Evolutionary conservation across 352 stramenopile species (phyloP).

Genomic region (Globisporangium splendens): DNA sequence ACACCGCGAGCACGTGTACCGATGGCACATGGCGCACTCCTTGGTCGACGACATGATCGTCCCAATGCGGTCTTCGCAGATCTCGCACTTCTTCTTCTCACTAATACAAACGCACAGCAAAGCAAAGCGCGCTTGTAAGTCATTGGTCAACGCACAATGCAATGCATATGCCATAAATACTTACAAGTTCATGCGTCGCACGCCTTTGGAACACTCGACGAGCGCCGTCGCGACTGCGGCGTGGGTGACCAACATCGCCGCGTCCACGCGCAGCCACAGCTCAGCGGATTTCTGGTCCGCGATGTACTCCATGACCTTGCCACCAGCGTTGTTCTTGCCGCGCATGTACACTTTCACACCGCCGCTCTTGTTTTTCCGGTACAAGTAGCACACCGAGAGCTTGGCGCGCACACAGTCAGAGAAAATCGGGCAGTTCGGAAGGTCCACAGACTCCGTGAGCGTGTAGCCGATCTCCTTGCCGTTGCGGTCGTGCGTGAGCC

Average conservation of each 20-base stretch:
- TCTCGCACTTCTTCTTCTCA: slow-evolving; percentile 47
- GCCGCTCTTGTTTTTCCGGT: slow-evolving; percentile 68
- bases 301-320: slow-evolving; percentile 71
- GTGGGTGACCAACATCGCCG: slow-evolving; percentile 42
- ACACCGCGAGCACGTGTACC: slow-evolving; percentile 57
- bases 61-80: slow-evolving; percentile 56
- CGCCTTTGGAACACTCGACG: slow-evolving; percentile 43
- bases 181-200: slow-evolving; percentile 15
- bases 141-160: slow-evolving; percentile 2
- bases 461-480: slow-evolving; percentile 83
- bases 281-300: slow-evolving; percentile 71
- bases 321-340: slow-evolving; percentile 62
- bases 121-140: not conserved
- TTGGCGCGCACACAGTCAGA: slow-evolving; percentile 65
- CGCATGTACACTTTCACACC: slow-evolving; percentile 79
- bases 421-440: slow-evolving; percentile 61
- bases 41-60: slow-evolving; percentile 57
- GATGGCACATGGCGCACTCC: slow-evolving; percentile 60
- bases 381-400: slow-evolving; percentile 73
- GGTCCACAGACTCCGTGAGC: slow-evolving; percentile 69
- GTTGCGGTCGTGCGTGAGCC: slow-evolving; percentile 58
- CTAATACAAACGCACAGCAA: slow-evolving; percentile 9
- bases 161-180: not conserved
- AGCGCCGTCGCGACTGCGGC: slow-evolving; percentile 54
- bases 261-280: slow-evolving; percentile 64